Evolutionary conservation across 331 rosid genomes (phyloP), one percentile per base, ranked within the genome.

Genomic region (Erythrophleum ivorense): DNA sequence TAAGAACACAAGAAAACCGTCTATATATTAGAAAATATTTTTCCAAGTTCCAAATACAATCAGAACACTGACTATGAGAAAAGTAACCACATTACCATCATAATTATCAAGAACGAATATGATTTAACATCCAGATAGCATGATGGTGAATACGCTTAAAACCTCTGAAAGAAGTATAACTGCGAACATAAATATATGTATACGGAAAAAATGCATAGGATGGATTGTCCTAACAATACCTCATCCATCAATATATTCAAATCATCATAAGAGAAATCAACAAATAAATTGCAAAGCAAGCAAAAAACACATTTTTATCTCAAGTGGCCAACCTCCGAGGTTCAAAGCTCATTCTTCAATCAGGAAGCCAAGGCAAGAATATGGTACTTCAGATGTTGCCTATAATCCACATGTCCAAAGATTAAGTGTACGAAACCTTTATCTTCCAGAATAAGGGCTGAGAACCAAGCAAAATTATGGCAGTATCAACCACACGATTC

Each of bases 301-400:
- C 16, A 7, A 16, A 46, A 10, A 15, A 10, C 15, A 66, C 16
- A 38, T 34, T 41, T 62, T 45, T 9, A 84, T 72, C 58, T 67
- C 52, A 80, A 85, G 78, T 15, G 52, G 79, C 88, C 71, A 83
- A 87, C 89, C 92, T 86, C 76, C 63, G 71, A 83, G 82, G 67
- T 55, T 74, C 77, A 50, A 48, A 45, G 68, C 73, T 45, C 57
- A 9, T 75, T 80, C 74, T 60, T 84, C 40, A 71, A 76, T 70
- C 63, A 58, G 71, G 80, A 78, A 74, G 59, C 80, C 73, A 57
- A 52, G 74, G 75, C 36, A 49, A 80, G 59, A 50, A 80, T 55
- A 57, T 31, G 81, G 46, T 80, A 84, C 81, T 71, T 78, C 58
- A 62, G 86, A 43, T 50, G 75, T 41, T 34, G 49, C 57, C 66